Conservation (phyloP, 2,329 filamentous ascomycete genomes). For the Neospermospora avenae region DNA sequence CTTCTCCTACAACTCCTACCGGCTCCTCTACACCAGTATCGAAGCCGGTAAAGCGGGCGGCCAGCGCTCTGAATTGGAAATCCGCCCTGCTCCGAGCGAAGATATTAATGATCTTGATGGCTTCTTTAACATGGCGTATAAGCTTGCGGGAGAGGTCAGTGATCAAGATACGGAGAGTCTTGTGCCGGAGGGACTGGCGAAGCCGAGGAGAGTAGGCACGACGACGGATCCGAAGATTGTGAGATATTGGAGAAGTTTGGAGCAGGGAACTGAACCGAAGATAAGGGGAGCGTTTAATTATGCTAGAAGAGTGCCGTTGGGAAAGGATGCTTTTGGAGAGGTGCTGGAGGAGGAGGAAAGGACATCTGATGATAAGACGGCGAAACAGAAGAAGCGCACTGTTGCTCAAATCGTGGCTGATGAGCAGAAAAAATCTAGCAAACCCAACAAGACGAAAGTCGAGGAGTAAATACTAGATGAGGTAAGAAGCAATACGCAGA, state of each 20-base stretch:
- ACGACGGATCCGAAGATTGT: background rate
- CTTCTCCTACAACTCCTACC: conserved; percentile 27
- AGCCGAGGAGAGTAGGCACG: background rate
- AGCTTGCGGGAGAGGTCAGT: background rate
- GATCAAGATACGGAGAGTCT: background rate
- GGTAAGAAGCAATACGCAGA: background rate
- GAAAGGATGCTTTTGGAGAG: background rate
- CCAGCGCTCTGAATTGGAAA: conserved; percentile 26
- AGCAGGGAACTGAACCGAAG: background rate
- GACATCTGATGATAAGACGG: background rate
- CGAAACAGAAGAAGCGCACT: background rate
- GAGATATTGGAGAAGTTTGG: background rate
- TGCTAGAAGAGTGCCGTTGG: background rate
- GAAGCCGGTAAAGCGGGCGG: conserved; percentile 35
- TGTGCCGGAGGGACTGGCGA: background rate
- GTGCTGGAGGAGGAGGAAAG: background rate
- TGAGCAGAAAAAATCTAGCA: background rate
- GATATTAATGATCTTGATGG: conserved; percentile 12
- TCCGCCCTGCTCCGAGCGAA: conserved; percentile 19
- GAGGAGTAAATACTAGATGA: background rate
- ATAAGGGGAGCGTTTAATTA: background rate
- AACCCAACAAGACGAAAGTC: background rate
- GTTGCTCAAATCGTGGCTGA: background rate
- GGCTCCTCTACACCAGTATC: conserved; percentile 28
- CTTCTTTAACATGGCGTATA: conserved; percentile 16